phyloP scores from a whole-genome alignment of 2,329 filamentous ascomycete species.

The Colletotrichum sp. region DNA sequence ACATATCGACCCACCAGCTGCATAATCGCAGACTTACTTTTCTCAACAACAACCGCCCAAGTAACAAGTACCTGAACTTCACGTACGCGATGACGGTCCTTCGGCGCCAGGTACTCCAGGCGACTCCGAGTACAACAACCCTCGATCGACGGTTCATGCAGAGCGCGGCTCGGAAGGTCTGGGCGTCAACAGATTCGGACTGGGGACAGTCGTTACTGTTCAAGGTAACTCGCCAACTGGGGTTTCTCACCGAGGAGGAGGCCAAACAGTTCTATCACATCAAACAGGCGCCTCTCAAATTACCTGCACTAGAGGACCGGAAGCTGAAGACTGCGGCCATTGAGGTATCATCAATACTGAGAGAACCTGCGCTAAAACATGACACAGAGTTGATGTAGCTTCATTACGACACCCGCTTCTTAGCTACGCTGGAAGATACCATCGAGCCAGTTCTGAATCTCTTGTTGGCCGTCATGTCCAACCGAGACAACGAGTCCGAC shows the following conservation, averaged over 20 bases:
- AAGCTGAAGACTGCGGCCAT: neutral
- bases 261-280: neutral
- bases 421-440: neutral
- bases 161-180: conserved; percentile 32
- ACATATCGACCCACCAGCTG: neutral
- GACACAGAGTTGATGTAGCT: neutral
- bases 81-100: neutral
- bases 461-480: neutral
- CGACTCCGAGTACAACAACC: neutral
- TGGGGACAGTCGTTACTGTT: neutral
- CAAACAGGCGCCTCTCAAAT: neutral
- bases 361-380: neutral
- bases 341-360: neutral
- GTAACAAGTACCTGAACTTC: neutral
- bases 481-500: conserved; percentile 7
- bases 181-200: neutral
- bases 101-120: neutral
- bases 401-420: neutral
- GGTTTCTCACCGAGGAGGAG: neutral
- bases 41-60: neutral
- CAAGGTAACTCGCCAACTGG: neutral
- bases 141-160: conserved; percentile 45
- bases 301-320: neutral
- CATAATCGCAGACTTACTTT: neutral
- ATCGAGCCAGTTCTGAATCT: conserved; percentile 10